Evolutionary conservation across 345 rosid genomes (phyloP).

Genomic region (Linum trigynum): DNA sequence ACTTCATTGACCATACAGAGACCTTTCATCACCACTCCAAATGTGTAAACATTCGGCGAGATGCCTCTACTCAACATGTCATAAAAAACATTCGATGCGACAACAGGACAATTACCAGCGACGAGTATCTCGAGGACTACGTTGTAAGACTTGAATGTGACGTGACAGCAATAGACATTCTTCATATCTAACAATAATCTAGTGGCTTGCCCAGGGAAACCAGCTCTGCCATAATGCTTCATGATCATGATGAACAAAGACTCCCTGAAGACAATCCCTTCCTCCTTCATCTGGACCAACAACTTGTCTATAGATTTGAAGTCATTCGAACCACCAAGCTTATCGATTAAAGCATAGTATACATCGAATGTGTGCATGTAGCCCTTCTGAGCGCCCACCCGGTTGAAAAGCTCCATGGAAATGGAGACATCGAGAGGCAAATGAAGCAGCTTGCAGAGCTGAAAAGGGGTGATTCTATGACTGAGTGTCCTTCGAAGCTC

Average conservation of each 20-base stretch:
- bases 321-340: constrained; percentile 59
- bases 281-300: constrained; percentile 66
- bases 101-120: constrained; percentile 39
- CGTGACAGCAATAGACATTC: constrained; percentile 44
- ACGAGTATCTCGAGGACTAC: constrained; percentile 60
- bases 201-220: constrained; percentile 72
- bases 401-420: constrained; percentile 7
- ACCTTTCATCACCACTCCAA: constrained; percentile 70
- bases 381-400: constrained; percentile 60
- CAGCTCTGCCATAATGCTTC: constrained; percentile 55
- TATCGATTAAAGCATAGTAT: constrained; percentile 47
- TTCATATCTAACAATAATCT: constrained; percentile 72
- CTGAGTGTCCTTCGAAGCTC: constrained; percentile 43
- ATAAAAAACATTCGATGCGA: constrained; percentile 68
- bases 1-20: constrained; percentile 59
- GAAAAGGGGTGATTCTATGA: not conserved
- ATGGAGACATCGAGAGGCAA: constrained; percentile 48
- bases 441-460: constrained; percentile 29
- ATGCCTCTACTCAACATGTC: constrained; percentile 67
- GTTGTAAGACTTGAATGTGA: constrained; percentile 62
- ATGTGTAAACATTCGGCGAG: constrained; percentile 58
- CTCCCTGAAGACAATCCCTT: constrained; percentile 58
- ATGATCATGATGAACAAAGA: constrained; percentile 59
- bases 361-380: constrained; percentile 58
- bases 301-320: constrained; percentile 54